phyloP scores from a whole-genome alignment of 495 filamentous ascomycete genomes.

The Poronia punctata region DNA sequence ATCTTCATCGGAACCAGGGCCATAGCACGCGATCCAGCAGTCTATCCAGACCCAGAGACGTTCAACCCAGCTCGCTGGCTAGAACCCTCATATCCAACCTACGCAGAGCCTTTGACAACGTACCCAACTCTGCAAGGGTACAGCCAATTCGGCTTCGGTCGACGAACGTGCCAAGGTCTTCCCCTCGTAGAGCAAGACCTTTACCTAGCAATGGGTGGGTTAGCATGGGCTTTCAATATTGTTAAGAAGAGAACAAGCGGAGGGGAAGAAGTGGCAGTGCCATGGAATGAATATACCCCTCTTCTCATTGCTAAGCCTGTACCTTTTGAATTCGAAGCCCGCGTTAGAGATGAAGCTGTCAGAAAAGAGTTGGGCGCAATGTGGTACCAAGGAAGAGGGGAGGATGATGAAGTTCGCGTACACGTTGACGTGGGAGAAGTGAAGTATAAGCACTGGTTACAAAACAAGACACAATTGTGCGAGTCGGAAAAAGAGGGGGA shows the following conservation, averaged over 20 bases:
- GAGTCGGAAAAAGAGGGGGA: no score
- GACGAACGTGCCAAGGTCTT: conserved; percentile 52
- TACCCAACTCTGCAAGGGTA: conserved; percentile 49
- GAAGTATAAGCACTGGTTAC: no score
- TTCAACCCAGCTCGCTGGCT: conserved; percentile 51
- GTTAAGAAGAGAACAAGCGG: conserved; percentile 34
- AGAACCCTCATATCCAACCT: conserved; percentile 44
- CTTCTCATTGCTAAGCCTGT: conserved; percentile 48
- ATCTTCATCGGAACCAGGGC: conserved; percentile 41
- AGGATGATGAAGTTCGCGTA: conserved; percentile 24
- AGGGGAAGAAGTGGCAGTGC: conserved; percentile 36
- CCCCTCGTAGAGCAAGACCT: conserved; percentile 50
- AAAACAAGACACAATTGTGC: no score
- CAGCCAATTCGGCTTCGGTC: conserved; percentile 55
- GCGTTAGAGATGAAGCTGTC: conserved; percentile 28
- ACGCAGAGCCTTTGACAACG: conserved; percentile 44
- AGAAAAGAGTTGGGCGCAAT: conserved; percentile 23
- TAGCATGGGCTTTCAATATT: conserved; percentile 54
- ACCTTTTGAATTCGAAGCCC: conserved; percentile 40
- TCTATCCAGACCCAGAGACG: conserved; percentile 55
- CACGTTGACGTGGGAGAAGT: conserved; percentile 17
- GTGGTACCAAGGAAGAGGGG: conserved; percentile 28
- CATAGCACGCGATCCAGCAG: conserved; percentile 52
- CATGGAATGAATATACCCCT: conserved; percentile 44
- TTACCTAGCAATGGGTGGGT: conserved; percentile 49